Evolutionary conservation across 2,329 filamentous ascomycete genomes (phyloP).

Genomic region (Ceratocystis ficicola): DNA sequence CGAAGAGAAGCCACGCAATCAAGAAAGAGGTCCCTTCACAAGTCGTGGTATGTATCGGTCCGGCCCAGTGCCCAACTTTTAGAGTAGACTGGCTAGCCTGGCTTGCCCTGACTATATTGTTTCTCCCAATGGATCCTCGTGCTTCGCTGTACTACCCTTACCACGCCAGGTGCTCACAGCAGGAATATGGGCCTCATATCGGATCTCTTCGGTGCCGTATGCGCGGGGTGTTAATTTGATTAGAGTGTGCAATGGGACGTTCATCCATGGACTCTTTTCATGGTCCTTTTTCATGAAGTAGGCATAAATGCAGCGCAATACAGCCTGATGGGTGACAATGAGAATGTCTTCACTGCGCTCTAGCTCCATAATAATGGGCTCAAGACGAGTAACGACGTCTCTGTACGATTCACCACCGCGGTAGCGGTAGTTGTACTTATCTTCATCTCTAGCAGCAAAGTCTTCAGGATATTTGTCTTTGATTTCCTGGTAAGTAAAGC

Average conservation of each 20-base stretch:
- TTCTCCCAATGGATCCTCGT: constrained; percentile 50
- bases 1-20: not conserved
- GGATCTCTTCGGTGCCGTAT: constrained; percentile 82
- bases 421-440: constrained; percentile 99
- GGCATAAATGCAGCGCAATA: constrained; percentile 91
- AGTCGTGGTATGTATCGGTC: too few relatives aligned
- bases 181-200: constrained; percentile 80
- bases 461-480: constrained; percentile 84
- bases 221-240: constrained; percentile 93
- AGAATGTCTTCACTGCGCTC: constrained; percentile 94
- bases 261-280: constrained; percentile 92
- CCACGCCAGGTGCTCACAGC: constrained; percentile 93
- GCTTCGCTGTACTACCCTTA: constrained; percentile 84
- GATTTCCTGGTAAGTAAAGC: constrained; percentile 91
- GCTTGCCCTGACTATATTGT: constrained; percentile 18
- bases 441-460: constrained; percentile 87
- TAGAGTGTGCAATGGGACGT: constrained; percentile 87
- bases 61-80: too few relatives aligned
- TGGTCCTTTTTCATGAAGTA: constrained; percentile 98
- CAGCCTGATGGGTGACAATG: constrained; percentile 95
- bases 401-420: constrained; percentile 90
- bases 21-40: too few relatives aligned
- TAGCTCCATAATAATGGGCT: constrained; percentile 99
- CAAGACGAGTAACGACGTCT: constrained; percentile 91
- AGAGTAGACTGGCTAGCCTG: too few relatives aligned